Percentiles rank a stretch among this genome's conserved stretches.
phyloP scores from a whole-genome alignment of 768 basidiomycete genomes.

The Chalciporus pseudorubinellus region DNA sequence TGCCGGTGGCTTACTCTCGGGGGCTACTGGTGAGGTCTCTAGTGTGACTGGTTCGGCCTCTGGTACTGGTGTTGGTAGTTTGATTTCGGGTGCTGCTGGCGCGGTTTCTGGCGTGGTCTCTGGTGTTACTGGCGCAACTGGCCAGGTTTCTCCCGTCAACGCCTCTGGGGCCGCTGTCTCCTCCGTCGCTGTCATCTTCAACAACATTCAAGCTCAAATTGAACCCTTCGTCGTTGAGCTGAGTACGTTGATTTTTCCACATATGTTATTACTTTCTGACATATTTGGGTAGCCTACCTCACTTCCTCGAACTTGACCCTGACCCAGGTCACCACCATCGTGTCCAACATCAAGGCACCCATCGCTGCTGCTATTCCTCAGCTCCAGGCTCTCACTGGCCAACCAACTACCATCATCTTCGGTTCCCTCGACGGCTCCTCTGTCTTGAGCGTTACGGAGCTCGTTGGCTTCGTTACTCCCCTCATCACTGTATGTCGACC shows the following conservation, averaged over 20 bases:
- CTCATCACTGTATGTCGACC: constrained; percentile 21
- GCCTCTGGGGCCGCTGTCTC: constrained; percentile 2
- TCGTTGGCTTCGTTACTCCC: constrained; percentile 25
- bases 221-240: constrained; percentile 18
- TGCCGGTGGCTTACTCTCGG: too few species aligned
- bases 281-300: constrained; percentile 21
- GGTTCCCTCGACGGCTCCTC: constrained; percentile 16
- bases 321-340: constrained; percentile 17
- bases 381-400: constrained; percentile 12
- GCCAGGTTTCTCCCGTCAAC: not conserved
- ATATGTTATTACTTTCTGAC: not conserved
- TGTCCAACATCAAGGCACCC: constrained; percentile 22
- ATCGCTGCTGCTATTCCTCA: constrained; percentile 21
- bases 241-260: constrained; percentile 20
- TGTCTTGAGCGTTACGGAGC: constrained; percentile 22
- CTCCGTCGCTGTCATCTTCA: constrained; percentile 29
- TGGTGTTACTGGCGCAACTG: not conserved
- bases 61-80: too few species aligned
- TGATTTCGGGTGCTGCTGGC: too few species aligned
- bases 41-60: too few species aligned
- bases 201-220: constrained; percentile 13
- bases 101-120: not conserved
- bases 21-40: too few species aligned
- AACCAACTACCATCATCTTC: too few species aligned
- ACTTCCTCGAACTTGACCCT: constrained; percentile 24